Evolutionary conservation across 139 green algal genomes (phyloP), one percentile per base, ranked within the genome.

Genomic region (Trebouxia sp.): DNA sequence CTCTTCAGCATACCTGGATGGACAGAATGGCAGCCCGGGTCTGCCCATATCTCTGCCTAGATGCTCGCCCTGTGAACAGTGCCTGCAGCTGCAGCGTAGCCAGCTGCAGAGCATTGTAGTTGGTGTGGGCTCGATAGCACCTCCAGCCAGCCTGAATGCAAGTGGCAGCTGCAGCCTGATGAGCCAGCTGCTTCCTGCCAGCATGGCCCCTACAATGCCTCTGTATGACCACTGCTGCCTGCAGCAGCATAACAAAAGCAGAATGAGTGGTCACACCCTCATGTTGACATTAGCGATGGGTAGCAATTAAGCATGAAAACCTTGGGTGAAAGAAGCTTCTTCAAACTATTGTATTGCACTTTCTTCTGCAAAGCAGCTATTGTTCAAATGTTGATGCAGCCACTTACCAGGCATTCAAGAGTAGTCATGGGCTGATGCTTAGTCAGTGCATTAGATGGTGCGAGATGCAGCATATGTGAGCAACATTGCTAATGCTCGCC

Each of bases 171-270:
- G 11, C 11, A 5, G 14, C 28, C 30, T 72, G 62, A 32, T 41
- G 42, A 14, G 62, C 62, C 5, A 45, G 5, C 9, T 30, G 62
- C 12, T 41, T 32, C 35, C 62, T 45, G 32, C n/a, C 62, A 11
- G 35, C 62, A 72, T 45, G 62, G 43, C 62, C 84, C 0, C 89
- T 66, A 82, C 84, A 89, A 0, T 48, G 75, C 4, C 88, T 84
- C 83, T 93, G 88, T 30, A 94, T 90, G 84, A 56, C 41, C 75
- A 80, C 47, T 83, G 32, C 66, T 80, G 72, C 77, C 74, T 83
- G 17, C 62, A 79, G n/a, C 30, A n/a, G 69, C 79, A 50, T 65
- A 76, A n/a, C n/a, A n/a, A n/a, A n/a, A n/a, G n/a, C n/a, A n/a
- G n/a, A n/a, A n/a, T n/a, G n/a, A n/a, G n/a, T n/a, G n/a, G n/a